Conservation (phyloP, 2,329 filamentous ascomycete species). For the Juglanconis juglandina region DNA sequence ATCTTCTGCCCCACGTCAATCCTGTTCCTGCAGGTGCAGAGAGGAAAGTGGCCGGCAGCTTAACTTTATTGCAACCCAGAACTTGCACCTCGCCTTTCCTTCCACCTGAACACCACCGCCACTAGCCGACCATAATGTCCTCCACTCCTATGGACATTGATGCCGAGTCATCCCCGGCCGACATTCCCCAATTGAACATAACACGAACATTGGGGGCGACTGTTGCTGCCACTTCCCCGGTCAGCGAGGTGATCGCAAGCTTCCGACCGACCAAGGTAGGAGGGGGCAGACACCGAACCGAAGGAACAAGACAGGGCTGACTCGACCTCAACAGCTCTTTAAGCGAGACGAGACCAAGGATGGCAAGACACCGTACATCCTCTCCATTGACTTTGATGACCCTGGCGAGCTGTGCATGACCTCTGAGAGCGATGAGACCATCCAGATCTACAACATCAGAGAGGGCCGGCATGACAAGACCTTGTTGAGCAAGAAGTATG, state of each 20-base stretch:
- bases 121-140: constrained; percentile 35
- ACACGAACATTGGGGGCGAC: constrained; percentile 43
- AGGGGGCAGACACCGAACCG: background rate
- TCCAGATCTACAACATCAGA: constrained; percentile 91
- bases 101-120: background rate
- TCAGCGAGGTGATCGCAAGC: constrained; percentile 72
- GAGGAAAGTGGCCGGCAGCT: background rate
- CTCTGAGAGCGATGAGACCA: constrained; percentile 87
- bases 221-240: constrained; percentile 55
- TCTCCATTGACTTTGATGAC: constrained; percentile 95
- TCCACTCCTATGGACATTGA: constrained; percentile 59
- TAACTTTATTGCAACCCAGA: background rate
- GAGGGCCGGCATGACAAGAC: constrained; percentile 88
- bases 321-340: constrained; percentile 47
- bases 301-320: background rate
- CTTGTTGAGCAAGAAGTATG: constrained; percentile 93
- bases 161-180: constrained; percentile 37
- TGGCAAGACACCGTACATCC: constrained; percentile 57
- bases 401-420: constrained; percentile 89
- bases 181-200: constrained; percentile 44
- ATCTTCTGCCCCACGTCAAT: constrained; percentile 1
- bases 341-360: constrained; percentile 55
- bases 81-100: background rate
- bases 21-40: constrained; percentile 2
- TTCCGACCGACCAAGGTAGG: constrained; percentile 78